Conservation (phyloP, 2,329 filamentous ascomycete genomes). For the Microdochium paspali region DNA sequence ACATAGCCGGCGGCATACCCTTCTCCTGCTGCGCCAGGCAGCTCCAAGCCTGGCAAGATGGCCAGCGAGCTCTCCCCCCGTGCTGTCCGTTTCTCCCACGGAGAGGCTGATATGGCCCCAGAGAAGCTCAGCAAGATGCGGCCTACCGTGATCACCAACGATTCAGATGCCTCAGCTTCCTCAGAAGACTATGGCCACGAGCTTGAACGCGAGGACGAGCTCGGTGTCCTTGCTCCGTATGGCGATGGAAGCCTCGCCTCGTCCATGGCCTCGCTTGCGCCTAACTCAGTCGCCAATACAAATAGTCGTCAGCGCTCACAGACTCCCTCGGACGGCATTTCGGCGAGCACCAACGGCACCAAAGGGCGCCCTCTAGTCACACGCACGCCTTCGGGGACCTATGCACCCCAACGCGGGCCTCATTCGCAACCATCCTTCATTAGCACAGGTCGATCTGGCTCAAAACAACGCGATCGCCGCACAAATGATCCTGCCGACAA, state of each 20-base stretch:
- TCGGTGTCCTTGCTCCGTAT: constrained; percentile 34
- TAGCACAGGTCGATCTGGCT: constrained; percentile 25
- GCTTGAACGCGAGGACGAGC: constrained; percentile 38
- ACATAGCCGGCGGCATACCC: not conserved
- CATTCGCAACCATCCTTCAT: constrained; percentile 31
- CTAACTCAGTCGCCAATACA: constrained; percentile 32
- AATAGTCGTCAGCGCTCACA: constrained; percentile 27
- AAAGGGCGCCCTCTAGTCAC: constrained; percentile 35
- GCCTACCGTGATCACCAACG: constrained; percentile 25
- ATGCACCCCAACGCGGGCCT: constrained; percentile 55
- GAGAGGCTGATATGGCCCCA: constrained; percentile 33
- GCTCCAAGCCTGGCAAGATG: constrained; percentile 8
- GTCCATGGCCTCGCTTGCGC: constrained; percentile 31
- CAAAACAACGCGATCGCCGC: constrained; percentile 41
- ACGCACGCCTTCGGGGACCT: constrained; percentile 70
- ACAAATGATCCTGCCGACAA: constrained; percentile 35
- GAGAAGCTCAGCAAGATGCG: constrained; percentile 32
- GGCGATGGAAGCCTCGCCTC: constrained; percentile 28
- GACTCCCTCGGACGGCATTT: constrained; percentile 14
- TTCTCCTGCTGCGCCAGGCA: not conserved
- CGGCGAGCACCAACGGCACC: constrained; percentile 14
- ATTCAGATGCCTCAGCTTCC: constrained; percentile 39
- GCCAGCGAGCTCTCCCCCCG: constrained; percentile 41
- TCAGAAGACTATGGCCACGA: constrained; percentile 34
- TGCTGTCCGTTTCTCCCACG: constrained; percentile 45